Evolutionary conservation across 495 filamentous ascomycete species (phyloP), one percentile per base, ranked within the genome.

Genomic region (Neurospora tetraspora): DNA sequence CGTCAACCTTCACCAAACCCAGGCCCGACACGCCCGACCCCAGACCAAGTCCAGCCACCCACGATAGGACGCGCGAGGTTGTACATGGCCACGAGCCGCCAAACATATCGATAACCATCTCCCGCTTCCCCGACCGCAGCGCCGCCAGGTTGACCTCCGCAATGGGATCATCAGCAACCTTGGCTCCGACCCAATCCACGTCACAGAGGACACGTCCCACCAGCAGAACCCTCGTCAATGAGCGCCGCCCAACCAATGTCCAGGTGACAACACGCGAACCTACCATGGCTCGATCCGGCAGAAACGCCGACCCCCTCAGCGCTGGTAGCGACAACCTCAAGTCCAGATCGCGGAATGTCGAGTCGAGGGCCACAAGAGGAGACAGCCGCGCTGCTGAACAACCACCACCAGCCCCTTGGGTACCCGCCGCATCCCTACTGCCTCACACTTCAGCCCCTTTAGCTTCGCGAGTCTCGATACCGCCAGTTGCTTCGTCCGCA

Each of bases 381-480:
- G 39, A 36, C 43, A 73, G 73, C 31, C 53, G 53, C 23, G 53
- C 53, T 31, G 53, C 53, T 34, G 77, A 78, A 72, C 77, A 79
- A 71, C 70, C 73, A 7, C 71, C 73, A 10, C 53, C 71, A 72
- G 73, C 78, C 14, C 76, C 77, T 71, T 99, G 96, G 96, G 90
- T 89, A 73, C 96, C 96, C 2, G 89, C 93, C 76, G 96, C 89
- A 18, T 90, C 88, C 3, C 83, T 99, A 20, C 86, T 94, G 59
- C 88, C 94, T 69, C 93, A 94, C 72, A 94, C 94, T 5, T 91
- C 93, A 14, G 96, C 96, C 38, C 96, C 96, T 12, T 82, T 99
- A 69, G 95, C 96, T 12, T 89, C 88, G 74, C 90, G 96, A 74
- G 87, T 98, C 75, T 97, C 95, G 0, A 87, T 93, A 70, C 92